A percentile compares a stretch with the other conserved stretches of the same genome.
These are phyloP conservation scores for Cladophialophora immunda DNA, from an alignment of 2,329 filamentous ascomycete species.

Conservation along the genomic window DNA sequence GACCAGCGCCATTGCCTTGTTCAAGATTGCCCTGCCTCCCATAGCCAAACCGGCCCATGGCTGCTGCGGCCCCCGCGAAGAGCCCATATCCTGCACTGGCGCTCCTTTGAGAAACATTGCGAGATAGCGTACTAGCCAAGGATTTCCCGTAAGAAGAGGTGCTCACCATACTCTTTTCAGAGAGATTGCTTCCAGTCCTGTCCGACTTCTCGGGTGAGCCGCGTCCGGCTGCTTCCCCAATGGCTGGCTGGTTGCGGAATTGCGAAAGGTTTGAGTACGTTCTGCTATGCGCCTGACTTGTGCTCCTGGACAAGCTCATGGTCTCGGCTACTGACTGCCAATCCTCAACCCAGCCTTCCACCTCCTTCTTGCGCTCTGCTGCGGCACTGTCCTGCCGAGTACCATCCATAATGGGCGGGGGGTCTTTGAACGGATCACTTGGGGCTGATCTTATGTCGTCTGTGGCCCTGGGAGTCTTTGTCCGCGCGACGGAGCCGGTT, in stretches of 20 bases:
- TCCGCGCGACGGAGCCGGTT: constrained; percentile 32
- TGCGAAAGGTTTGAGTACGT: constrained; percentile 41
- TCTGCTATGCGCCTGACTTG: constrained; percentile 39
- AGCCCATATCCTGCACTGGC: constrained; percentile 39
- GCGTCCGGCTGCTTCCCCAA: constrained; percentile 29
- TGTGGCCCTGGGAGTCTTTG: constrained; percentile 15
- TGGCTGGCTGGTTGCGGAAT: constrained; percentile 37
- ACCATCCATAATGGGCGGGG: constrained; percentile 18
- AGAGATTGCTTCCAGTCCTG: constrained; percentile 65
- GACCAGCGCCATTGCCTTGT: constrained; percentile 4
- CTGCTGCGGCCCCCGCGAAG: constrained; percentile 41
- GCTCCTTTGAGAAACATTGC: constrained; percentile 39
- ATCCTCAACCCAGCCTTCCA: constrained; percentile 43
- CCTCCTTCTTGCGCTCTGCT: constrained; percentile 39
- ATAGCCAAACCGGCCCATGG: constrained; percentile 35
- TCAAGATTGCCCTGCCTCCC: constrained; percentile 17
- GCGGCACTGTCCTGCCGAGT: constrained; percentile 27
- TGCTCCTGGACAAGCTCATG: constrained; percentile 40
- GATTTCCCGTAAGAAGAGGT: constrained; percentile 32
- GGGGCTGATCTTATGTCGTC: constrained; percentile 24
- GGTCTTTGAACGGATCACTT: constrained; percentile 41
- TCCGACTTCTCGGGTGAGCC: constrained; percentile 55
- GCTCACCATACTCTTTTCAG: constrained; percentile 56
- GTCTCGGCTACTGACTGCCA: constrained; percentile 42
- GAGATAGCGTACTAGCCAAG: constrained; percentile 50